Percentiles rank a stretch among this genome's conserved stretches.
Conservation (phyloP, 768 basidiomycete genomes). For the Suillus cothurnatus region DNA sequence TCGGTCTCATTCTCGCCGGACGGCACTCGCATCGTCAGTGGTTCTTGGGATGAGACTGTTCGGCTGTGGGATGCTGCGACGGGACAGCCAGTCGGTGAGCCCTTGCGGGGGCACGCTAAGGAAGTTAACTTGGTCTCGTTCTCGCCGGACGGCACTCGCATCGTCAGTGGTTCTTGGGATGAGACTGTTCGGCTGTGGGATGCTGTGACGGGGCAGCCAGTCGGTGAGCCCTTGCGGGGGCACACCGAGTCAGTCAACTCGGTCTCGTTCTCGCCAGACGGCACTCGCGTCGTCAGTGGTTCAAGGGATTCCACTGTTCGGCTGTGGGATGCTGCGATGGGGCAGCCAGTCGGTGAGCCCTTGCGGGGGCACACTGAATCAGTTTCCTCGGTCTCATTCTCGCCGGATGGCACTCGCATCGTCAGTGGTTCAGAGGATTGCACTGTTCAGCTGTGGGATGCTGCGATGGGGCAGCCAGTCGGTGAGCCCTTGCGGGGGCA, state of each 20-base stretch:
- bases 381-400: too few relatives aligned
- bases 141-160: too few relatives aligned
- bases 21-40: not conserved
- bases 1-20: too few relatives aligned
- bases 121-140: too few relatives aligned
- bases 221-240: not conserved
- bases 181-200: not conserved
- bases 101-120: too few relatives aligned
- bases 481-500: too few relatives aligned
- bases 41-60: not conserved
- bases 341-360: not conserved
- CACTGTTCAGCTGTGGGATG: too few relatives aligned
- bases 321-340: not conserved
- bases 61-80: too few relatives aligned
- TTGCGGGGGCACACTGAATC: not conserved
- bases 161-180: not conserved
- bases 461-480: too few relatives aligned
- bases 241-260: accelerated
- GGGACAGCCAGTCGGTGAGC: too few relatives aligned
- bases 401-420: too few relatives aligned
- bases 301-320: not conserved
- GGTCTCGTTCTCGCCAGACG: not conserved
- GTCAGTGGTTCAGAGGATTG: too few relatives aligned
- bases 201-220: not conserved
- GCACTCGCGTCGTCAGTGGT: not conserved